phyloP scores from a whole-genome alignment of 352 stramenopile genomes.

The Elongisporangium prolatum region DNA sequence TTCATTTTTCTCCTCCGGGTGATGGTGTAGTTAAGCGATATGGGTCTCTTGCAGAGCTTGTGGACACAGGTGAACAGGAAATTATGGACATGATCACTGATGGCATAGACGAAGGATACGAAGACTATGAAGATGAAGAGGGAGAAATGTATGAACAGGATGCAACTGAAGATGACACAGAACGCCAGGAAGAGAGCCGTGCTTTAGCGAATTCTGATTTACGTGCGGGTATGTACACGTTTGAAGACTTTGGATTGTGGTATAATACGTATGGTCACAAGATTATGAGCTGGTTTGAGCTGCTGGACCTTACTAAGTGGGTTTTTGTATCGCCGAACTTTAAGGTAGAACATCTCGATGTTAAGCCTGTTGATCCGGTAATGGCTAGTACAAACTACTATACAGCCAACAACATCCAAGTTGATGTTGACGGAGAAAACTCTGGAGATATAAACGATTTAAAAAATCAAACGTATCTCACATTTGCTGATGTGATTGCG shows the following conservation, averaged over 20 bases:
- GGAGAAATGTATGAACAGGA: constrained; percentile 22
- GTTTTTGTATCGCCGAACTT: constrained; percentile 71
- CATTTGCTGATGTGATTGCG: constrained; percentile 58
- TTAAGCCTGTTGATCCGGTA: constrained; percentile 60
- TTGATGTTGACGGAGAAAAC: constrained; percentile 58
- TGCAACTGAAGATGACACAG: constrained; percentile 20
- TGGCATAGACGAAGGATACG: constrained; percentile 26
- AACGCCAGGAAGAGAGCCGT: constrained; percentile 8
- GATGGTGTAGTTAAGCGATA: constrained; percentile 51
- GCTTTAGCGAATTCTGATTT: constrained; percentile 45
- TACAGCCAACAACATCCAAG: constrained; percentile 80
- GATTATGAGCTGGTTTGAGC: constrained; percentile 79
- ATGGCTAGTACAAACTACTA: constrained; percentile 82
- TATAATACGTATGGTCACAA: constrained; percentile 81
- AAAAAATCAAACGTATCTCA: constrained; percentile 41
- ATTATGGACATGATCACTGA: constrained; percentile 79
- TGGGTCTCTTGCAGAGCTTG: constrained; percentile 61
- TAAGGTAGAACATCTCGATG: constrained; percentile 56
- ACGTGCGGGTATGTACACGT: constrained; percentile 56
- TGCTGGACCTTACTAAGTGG: constrained; percentile 85
- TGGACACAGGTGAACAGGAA: constrained; percentile 73
- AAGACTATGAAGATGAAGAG: constrained; percentile 21
- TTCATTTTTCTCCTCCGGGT: constrained; percentile 65
- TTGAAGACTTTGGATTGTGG: constrained; percentile 83
- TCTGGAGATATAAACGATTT: constrained; percentile 21